These are phyloP conservation scores for Ormosia semicastrata DNA, from an alignment of 306 rosid genomes.

Conservation along the genomic window DNA sequence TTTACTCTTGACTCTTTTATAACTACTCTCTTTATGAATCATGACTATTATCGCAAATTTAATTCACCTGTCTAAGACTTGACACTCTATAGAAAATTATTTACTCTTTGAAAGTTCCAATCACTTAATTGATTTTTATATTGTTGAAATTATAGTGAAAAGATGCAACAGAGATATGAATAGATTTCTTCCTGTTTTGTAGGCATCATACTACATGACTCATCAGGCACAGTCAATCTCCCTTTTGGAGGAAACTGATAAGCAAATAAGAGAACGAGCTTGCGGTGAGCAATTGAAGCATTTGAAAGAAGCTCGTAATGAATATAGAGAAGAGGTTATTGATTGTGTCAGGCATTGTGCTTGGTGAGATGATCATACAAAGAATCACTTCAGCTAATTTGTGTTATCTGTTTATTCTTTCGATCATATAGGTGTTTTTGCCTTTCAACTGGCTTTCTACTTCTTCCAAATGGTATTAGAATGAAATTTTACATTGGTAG, in stretches of 20 bases:
- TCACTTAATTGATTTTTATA: background rate
- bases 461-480: background rate
- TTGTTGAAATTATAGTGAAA: conserved; percentile 11
- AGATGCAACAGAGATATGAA: conserved; percentile 19
- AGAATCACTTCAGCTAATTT: conserved; percentile 18
- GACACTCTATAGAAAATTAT: background rate
- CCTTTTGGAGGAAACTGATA: conserved; percentile 82
- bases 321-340: conserved; percentile 73
- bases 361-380: conserved; percentile 50
- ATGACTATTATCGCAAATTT: background rate
- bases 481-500: background rate
- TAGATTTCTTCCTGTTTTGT: conserved; percentile 30
- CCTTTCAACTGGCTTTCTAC: conserved; percentile 13
- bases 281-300: conserved; percentile 63
- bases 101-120: conserved; percentile 3
- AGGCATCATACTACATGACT: conserved; percentile 85
- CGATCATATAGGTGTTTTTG: background rate
- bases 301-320: conserved; percentile 81
- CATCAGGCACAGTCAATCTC: conserved; percentile 72
- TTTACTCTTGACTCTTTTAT: background rate
- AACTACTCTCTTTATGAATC: background rate
- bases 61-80: background rate
- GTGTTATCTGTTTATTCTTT: background rate
- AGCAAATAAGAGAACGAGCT: conserved; percentile 72
- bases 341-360: conserved; percentile 71